phyloP scores from a whole-genome alignment of 495 filamentous ascomycete species.

The Talaromyces nanjingensis region DNA sequence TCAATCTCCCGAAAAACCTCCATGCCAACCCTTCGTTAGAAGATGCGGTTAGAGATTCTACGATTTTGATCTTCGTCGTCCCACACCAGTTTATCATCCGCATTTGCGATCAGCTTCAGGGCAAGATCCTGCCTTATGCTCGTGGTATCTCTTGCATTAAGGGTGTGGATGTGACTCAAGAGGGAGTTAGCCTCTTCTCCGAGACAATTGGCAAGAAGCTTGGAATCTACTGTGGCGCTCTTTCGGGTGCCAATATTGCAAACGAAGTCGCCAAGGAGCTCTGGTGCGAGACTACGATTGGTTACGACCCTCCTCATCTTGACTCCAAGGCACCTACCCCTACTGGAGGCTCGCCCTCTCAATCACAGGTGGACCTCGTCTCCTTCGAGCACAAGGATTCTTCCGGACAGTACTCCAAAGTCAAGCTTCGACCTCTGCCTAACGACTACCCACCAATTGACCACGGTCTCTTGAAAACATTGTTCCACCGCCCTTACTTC shows the following conservation, averaged over 20 bases:
- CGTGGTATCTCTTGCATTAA: constrained; percentile 97
- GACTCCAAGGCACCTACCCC: constrained; percentile 68
- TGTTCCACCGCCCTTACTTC: constrained; percentile 98
- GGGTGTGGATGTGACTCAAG: constrained; percentile 82
- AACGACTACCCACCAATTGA: constrained; percentile 73
- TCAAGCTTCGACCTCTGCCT: constrained; percentile 66
- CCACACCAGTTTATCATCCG: constrained; percentile 95
- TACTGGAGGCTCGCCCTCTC: constrained; percentile 42
- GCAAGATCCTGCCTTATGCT: constrained; percentile 84
- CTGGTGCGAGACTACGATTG: constrained; percentile 93
- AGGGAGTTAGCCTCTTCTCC: constrained; percentile 81
- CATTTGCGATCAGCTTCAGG: constrained; percentile 78
- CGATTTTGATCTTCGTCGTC: constrained; percentile 92
- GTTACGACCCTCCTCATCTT: constrained; percentile 87
- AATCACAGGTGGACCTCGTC: constrained; percentile 51
- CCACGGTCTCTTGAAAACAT: constrained; percentile 66
- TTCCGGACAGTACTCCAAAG: constrained; percentile 51
- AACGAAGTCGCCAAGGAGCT: constrained; percentile 91
- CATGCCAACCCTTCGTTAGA: constrained; percentile 82
- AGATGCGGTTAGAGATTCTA: constrained; percentile 72
- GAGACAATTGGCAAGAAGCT: constrained; percentile 86
- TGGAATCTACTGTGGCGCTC: constrained; percentile 93
- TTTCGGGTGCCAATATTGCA: constrained; percentile 96
- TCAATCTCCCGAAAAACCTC: constrained; percentile 78
- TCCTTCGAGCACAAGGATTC: constrained; percentile 60